Percentiles rank a stretch among this genome's conserved stretches.
phyloP scores from a whole-genome alignment of 768 basidiomycete species.

The Leccinum subtestaceum region DNA sequence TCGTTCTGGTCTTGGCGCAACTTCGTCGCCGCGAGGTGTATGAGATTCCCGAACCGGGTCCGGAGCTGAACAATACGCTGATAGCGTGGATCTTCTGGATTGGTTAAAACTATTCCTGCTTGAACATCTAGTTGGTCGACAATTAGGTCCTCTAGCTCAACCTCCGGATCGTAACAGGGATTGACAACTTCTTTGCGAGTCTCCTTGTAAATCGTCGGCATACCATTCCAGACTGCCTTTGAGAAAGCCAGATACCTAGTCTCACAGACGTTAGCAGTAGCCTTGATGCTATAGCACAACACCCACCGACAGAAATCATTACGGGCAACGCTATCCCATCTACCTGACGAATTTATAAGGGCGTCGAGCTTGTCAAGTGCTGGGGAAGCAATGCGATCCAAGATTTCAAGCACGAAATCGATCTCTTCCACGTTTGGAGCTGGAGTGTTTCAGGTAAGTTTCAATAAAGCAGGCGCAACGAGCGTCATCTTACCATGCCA shows the following conservation, averaged over 20 bases:
- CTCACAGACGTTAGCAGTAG: slow-evolving; percentile 3
- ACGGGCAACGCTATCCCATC: slow-evolving; percentile 64
- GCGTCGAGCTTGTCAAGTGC: slow-evolving; percentile 63
- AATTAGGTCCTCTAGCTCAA: slow-evolving; percentile 70
- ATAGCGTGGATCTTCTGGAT: slow-evolving; percentile 74
- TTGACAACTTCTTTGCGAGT: slow-evolving; percentile 53
- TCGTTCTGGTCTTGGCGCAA: slow-evolving; percentile 62
- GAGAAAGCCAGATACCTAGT: slow-evolving; percentile 66
- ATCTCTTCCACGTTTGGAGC: slow-evolving; percentile 56
- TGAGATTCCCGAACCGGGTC: slow-evolving; percentile 60
- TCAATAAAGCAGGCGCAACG: not conserved
- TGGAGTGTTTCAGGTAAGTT: slow-evolving; percentile 34
- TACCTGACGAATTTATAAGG: slow-evolving; percentile 49
- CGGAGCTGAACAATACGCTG: slow-evolving; percentile 58
- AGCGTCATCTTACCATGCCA: slow-evolving; percentile 68
- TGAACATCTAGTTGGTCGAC: slow-evolving; percentile 62
- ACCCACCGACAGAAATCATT: slow-evolving; percentile 83
- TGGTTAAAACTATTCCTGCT: slow-evolving; percentile 71
- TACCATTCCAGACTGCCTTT: slow-evolving; percentile 73
- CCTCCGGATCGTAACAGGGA: slow-evolving; percentile 55
- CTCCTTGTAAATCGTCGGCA: slow-evolving; percentile 67
- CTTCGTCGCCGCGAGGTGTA: slow-evolving; percentile 64
- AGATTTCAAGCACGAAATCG: slow-evolving; percentile 72
- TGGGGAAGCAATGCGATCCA: slow-evolving; percentile 66
- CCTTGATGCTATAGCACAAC: not conserved